These are phyloP conservation scores for Protomyces inouyei DNA, from an alignment of 1,139 yeast species.

Conservation along the genomic window DNA sequence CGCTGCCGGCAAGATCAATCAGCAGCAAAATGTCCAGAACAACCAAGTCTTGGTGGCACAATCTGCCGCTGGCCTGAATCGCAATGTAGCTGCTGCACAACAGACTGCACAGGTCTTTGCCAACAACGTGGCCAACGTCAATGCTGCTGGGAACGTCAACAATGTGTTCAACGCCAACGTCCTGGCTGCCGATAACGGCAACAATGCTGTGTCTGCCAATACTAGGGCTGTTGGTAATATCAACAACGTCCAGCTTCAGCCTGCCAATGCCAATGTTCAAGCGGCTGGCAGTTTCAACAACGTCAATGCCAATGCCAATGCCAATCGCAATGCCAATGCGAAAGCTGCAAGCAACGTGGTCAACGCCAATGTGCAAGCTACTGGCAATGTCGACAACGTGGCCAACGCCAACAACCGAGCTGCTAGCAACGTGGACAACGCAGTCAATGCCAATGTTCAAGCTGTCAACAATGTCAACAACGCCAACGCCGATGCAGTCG, in stretches of 20 bases:
- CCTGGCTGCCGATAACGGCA: background rate
- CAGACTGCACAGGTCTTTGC: background rate
- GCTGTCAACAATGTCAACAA: background rate
- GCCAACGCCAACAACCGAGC: background rate
- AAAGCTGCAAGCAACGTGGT: background rate
- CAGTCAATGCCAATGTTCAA: background rate
- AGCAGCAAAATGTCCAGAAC: background rate
- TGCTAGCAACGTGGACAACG: background rate
- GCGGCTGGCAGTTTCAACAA: background rate
- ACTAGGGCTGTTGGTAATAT: background rate
- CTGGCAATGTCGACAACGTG: background rate
- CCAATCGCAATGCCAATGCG: background rate
- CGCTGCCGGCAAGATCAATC: background rate
- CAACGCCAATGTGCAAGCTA: background rate
- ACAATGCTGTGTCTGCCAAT: background rate
- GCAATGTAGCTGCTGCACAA: background rate
- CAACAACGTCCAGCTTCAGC: background rate
- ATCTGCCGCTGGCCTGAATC: background rate
- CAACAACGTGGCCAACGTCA: background rate
- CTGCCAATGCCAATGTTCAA: background rate
- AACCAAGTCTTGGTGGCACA: background rate
- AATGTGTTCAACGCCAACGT: background rate
- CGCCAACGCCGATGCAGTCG: background rate
- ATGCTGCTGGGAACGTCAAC: background rate
- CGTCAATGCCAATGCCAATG: background rate